Base-by-base conservation (phyloP, 148 eudicot species). In the Chenopodium album region DNA sequence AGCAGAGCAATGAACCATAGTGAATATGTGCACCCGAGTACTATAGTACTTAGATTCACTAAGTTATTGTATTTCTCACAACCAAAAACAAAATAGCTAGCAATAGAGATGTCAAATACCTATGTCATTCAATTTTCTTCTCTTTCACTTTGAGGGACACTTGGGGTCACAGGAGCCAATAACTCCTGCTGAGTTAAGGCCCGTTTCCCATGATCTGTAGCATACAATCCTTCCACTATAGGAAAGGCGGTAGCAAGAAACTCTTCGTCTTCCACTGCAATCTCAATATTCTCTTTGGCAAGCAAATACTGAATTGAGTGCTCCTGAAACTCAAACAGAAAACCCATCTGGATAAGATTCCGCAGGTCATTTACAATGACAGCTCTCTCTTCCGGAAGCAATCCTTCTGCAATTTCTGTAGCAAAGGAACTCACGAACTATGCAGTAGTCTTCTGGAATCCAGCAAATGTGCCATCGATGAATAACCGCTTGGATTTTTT, bases 341-440 rank as follows among this genome's bases (percentile, higher is more conserved):
- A 83, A 63, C 78, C 81, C 78, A 83, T 54, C 67, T 83, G 81
- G 74, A 83, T 83, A 12, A 83, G 68, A 73, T 83, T 78, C 67
- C 78, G 37, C n/a, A 78, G 85, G 31, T 83, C 85, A 73, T 83
- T 73, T 34, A 83, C 74, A 64, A 50, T n/a, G 20, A 78, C 44
- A 2, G 22, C 22, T 20, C 31, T 78, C 67, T 83, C 78, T 48
- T 26, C 67, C 17, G 41, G 56, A 44, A 83, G 63, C n/a, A 83
- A 54, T 37, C 85, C 81, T n/a, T 78, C 81, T 10, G 81, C 78
- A 64, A 83, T 73, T 68, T 83, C 81, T 1, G 63, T 67, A 72
- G 81, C 85, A 48, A 83, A 83, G 74, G 48, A 63, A 23, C 73
- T 78, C 9, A 59, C 85, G 65, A 83, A 83, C 78, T 73, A 64